Base-by-base conservation (phyloP, 768 basidiomycete genomes). In the Phaeotremella fagi region DNA sequence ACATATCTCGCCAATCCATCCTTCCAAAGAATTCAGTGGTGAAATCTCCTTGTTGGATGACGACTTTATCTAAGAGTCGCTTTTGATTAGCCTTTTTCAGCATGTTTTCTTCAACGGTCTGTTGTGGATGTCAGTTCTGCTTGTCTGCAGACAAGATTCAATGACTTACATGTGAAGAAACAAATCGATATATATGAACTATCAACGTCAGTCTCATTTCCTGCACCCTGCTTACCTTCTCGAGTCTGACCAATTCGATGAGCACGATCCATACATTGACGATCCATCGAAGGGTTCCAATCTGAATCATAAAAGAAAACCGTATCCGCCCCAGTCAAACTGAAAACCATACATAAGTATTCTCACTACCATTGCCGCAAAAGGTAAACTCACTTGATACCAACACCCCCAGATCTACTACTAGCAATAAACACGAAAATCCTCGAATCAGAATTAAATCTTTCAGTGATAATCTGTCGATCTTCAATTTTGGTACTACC, bases 1-100 rank as follows among this genome's bases (percentile, higher is more conserved):
- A 83, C 57, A 94, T 77, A 35, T 85, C 80, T 45, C 89, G 82
- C 91, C 91, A 94, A 74, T 95, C 90, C 66, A 68, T 59, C 54
- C 71, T 73, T 22, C 71, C 71, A 44, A 77, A 75, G 65, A 75
- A 76, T 49, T 77, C 76, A 9, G 76, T 77, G 18, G 75, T 76
- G 52, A 97, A 97, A 72, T 87, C 88, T 42, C 92, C 92, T 66
- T 83, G 84, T 70, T 91, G 89, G 52, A 97, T 95, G 62, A 97
- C 90, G 46, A 95, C 79, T 55, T 82, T 85, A 70, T 95, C 90
- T 52, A 98, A 78, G 7, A 86, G 83, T 46, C 91, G 85, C 75
- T 98, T 98, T 77, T 98, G 92, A 63, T 98, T 92, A n/a, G 92
- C 92, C 72, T 94, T 95, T 57, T 85, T 85, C 27, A 98, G 81